A percentile compares a stretch with the other conserved stretches of the same genome.
Conservation (phyloP, 768 basidiomycete species). For the Mrakia hoshinonis region DNA sequence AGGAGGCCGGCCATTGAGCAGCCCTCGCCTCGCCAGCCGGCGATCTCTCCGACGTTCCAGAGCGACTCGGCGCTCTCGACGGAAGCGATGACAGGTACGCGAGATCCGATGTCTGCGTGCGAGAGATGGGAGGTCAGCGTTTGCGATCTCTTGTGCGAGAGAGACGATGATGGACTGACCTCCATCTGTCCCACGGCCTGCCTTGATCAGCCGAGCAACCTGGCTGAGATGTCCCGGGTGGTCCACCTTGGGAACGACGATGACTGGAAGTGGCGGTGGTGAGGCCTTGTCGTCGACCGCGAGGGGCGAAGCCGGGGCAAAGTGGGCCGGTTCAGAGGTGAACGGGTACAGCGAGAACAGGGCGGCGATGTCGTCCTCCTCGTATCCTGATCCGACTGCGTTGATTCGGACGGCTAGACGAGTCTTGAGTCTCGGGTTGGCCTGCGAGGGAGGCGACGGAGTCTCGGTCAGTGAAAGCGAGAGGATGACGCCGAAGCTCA, state of each 20-base stretch:
- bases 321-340: neutral
- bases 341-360: conserved; percentile 9
- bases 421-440: conserved; percentile 4
- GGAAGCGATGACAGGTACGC: conserved; percentile 11
- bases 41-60: conserved; percentile 11
- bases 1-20: neutral
- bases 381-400: conserved; percentile 35
- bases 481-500: neutral
- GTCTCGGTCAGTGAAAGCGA: neutral
- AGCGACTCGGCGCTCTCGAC: conserved; percentile 13
- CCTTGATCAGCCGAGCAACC: conserved; percentile 2
- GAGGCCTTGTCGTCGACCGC: neutral
- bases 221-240: neutral
- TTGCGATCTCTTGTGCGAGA: neutral
- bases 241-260: conserved; percentile 23
- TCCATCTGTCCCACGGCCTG: neutral
- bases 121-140: neutral
- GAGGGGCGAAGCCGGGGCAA: neutral
- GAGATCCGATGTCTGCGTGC: neutral
- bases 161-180: neutral
- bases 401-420: conserved; percentile 38
- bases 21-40: conserved; percentile 1
- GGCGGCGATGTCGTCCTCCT: conserved; percentile 32
- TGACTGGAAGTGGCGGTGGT: conserved; percentile 1
- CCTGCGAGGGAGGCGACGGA: neutral